Base-by-base conservation (phyloP, 1,284 basidiomycete species). In the Megacollybia platyphylla region DNA sequence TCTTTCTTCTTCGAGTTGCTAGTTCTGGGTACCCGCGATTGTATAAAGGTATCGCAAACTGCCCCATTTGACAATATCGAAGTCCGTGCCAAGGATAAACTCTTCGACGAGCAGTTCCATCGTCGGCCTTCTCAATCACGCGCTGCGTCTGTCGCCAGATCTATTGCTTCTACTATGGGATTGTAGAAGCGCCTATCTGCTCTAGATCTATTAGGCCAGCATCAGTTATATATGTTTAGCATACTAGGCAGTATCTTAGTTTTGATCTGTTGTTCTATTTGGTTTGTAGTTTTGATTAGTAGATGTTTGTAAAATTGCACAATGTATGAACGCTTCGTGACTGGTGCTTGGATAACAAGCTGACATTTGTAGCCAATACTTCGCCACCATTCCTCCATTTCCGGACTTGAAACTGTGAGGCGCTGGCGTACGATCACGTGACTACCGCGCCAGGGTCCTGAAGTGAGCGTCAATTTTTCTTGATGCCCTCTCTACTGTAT, bases 1-100 rank as follows among this genome's bases (percentile, higher is more conserved):
- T 81, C 88, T 2, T 97, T 98, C 72, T 98, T 98, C 72, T 98
- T 97, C 56, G 94, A 98, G 62, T 64, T 97, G 42, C 80, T 98
- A 26, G 89, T 97, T 3, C 76, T 98, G 2, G 85, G 89, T 7
- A 97, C 93, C 0, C 81, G 88, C 36, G 92, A 97, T 58, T 89
- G 86, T 55, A 68, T 98, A 51, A 79, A 81, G 51, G 63, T 97
- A 39, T 63, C 77, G 11, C 94, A 98, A 60, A 54, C 62, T 15
- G 65, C 63, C 7, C 65, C 86, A 0, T 97, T 90, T 55, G 86
- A 82, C 49, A 89, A 93, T 58, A 94, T 98, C 49, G 73, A 86
- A 53, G 71, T 97, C 34, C 64, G 70, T 5, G 82, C 80, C 28
- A 97, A 91, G 65, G 75, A 83, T 47, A 87, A 76, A 56, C 70